Conservation (phyloP, 192 early-diverging fungal genomes). For the Coemansia sp. region DNA sequence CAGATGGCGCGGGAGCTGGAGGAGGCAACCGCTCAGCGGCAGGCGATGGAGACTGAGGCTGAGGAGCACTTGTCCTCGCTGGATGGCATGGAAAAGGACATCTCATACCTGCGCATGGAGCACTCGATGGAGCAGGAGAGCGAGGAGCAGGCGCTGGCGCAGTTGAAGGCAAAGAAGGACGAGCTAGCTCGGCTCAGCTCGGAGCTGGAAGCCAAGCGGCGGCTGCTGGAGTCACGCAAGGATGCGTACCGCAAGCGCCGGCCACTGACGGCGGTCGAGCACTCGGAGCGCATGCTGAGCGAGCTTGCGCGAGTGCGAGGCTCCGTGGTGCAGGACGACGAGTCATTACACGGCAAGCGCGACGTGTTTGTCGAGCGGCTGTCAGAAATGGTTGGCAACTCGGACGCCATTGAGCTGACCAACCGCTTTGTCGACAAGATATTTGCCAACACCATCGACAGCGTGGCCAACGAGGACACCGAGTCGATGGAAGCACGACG, state of each 20-base stretch:
- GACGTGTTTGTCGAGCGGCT: conserved; percentile 22
- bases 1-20: conserved; percentile 48
- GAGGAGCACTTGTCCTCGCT: conserved; percentile 20
- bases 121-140: conserved; percentile 50
- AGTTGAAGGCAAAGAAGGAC: conserved; percentile 26
- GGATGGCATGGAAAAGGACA: conserved; percentile 48
- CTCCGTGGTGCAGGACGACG: neutral
- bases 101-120: conserved; percentile 51
- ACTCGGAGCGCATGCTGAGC: conserved; percentile 39
- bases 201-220: conserved; percentile 43
- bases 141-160: conserved; percentile 45
- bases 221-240: conserved; percentile 36
- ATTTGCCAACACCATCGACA: conserved; percentile 51
- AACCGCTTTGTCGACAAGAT: conserved; percentile 49
- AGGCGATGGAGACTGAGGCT: conserved; percentile 41
- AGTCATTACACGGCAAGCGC: conserved; percentile 14
- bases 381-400: conserved; percentile 43
- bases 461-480: conserved; percentile 53
- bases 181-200: conserved; percentile 28
- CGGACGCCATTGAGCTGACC: conserved; percentile 41
- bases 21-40: conserved; percentile 17
- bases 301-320: conserved; percentile 16
- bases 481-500: conserved; percentile 45
- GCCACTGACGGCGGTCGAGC: conserved; percentile 48
- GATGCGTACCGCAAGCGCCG: conserved; percentile 38